phyloP scores from a whole-genome alignment of 1,139 yeast species.

The Yamadazyma atmosphaerica region DNA sequence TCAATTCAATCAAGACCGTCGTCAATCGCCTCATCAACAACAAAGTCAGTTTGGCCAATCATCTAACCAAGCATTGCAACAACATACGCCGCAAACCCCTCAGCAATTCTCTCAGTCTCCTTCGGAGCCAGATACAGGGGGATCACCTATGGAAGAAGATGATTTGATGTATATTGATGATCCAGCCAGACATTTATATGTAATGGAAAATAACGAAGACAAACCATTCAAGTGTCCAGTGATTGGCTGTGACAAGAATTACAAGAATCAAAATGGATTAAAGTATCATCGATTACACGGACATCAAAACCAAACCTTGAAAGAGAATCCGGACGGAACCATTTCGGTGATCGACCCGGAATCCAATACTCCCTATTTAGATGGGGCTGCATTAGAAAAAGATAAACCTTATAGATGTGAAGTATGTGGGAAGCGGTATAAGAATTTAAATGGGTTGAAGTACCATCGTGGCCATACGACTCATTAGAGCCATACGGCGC shows the following conservation, averaged over 20 bases:
- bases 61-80: conserved; percentile 14
- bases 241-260: conserved; percentile 95
- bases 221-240: conserved; percentile 98
- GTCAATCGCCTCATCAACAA: conserved; percentile 9
- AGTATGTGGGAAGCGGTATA: conserved; percentile 96
- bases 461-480: conserved; percentile 98
- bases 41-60: conserved; percentile 7
- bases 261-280: conserved; percentile 95
- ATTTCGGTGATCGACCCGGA: conserved; percentile 92
- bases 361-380: conserved; percentile 86
- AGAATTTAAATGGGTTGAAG: conserved; percentile 92
- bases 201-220: conserved; percentile 87
- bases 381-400: conserved; percentile 91
- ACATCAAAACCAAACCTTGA: conserved; percentile 90
- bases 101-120: conserved; percentile 18
- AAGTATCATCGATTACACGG: conserved; percentile 96
- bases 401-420: conserved; percentile 98
- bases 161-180: conserved; percentile 73
- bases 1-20: conserved; percentile 9
- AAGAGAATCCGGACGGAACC: conserved; percentile 91
- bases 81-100: conserved; percentile 21
- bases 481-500: conserved; percentile 54
- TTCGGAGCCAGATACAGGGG: conserved; percentile 17
- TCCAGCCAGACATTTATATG: conserved; percentile 92
- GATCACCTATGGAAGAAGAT: conserved; percentile 33